A percentile compares a stretch with the other conserved stretches of the same genome.
Evolutionary conservation across 805 yeast species (phyloP).

Genomic region (Pichia gijzeniarum): DNA sequence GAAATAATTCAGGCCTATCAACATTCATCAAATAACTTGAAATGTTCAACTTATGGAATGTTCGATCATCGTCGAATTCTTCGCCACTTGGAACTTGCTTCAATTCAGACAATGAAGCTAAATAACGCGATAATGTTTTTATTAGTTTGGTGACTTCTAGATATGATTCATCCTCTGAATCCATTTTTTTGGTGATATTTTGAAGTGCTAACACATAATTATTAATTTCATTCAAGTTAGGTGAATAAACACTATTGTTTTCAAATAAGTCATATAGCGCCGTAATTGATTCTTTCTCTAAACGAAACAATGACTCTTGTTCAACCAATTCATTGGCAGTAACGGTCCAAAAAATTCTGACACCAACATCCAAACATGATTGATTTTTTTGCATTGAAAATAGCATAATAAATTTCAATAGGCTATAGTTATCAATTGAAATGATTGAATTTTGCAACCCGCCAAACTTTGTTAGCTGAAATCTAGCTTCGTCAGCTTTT

Average conservation of each 20-base stretch:
- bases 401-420: slow-evolving; percentile 58
- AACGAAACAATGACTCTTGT: slow-evolving; percentile 49
- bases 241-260: slow-evolving; percentile 45
- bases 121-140: slow-evolving; percentile 51
- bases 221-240: slow-evolving; percentile 47
- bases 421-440: slow-evolving; percentile 45
- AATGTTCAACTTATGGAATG: slow-evolving; percentile 70
- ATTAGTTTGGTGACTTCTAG: slow-evolving; percentile 43
- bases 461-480: slow-evolving; percentile 55
- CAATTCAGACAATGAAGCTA: slow-evolving; percentile 59
- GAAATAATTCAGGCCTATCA: slow-evolving; percentile 71
- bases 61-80: slow-evolving; percentile 83
- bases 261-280: slow-evolving; percentile 62
- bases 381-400: slow-evolving; percentile 64
- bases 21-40: slow-evolving; percentile 72
- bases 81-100: slow-evolving; percentile 71
- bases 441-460: slow-evolving; percentile 68
- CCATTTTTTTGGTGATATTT: slow-evolving; percentile 44
- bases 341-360: slow-evolving; percentile 62
- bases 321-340: slow-evolving; percentile 59
- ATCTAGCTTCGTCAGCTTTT: slow-evolving; percentile 47
- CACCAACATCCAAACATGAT: slow-evolving; percentile 55
- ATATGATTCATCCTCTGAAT: slow-evolving; percentile 60
- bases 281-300: slow-evolving; percentile 56
- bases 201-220: slow-evolving; percentile 43